phyloP scores from a whole-genome alignment of 192 early-diverging fungal genomes.

The Backusella sp. region DNA sequence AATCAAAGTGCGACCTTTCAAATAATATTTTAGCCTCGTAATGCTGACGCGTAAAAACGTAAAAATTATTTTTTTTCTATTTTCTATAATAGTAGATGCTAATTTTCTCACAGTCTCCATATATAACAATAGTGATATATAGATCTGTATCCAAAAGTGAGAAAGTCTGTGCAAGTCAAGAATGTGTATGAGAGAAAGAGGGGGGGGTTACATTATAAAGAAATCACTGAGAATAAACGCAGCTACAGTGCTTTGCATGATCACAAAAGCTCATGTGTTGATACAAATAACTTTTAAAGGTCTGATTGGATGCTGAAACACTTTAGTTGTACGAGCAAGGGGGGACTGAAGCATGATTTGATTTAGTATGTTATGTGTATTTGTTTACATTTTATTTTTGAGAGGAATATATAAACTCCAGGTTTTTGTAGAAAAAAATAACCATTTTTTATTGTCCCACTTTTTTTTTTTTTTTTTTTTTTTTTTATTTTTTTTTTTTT shows the following conservation, averaged over 20 bases:
- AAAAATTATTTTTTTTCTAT: background rate
- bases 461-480: too few species aligned
- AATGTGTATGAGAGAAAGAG: background rate
- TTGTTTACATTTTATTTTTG: background rate
- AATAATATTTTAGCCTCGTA: constrained; percentile 1
- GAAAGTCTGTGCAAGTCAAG: constrained; percentile 2
- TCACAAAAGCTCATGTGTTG: background rate
- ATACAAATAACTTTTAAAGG: constrained; percentile 10
- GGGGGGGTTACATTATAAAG: constrained; percentile 3
- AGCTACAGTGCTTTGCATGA: constrained; percentile 6
- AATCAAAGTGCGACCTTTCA: constrained; percentile 1
- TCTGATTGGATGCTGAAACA: constrained; percentile 5
- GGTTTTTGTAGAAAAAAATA: background rate
- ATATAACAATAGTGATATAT: background rate
- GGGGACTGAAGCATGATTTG: constrained; percentile 6
- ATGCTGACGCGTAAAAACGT: constrained; percentile 9
- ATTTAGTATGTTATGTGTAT: background rate
- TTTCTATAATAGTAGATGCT: constrained; percentile 6
- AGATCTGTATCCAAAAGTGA: background rate
- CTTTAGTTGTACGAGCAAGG: background rate
- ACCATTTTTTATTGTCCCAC: too few species aligned
- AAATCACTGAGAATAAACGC: background rate
- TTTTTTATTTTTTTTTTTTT: too few species aligned
- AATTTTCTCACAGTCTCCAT: background rate
- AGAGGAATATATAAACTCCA: too few species aligned